Conservation (phyloP, 768 basidiomycete species). For the Hortiboletus flavorubellus region DNA sequence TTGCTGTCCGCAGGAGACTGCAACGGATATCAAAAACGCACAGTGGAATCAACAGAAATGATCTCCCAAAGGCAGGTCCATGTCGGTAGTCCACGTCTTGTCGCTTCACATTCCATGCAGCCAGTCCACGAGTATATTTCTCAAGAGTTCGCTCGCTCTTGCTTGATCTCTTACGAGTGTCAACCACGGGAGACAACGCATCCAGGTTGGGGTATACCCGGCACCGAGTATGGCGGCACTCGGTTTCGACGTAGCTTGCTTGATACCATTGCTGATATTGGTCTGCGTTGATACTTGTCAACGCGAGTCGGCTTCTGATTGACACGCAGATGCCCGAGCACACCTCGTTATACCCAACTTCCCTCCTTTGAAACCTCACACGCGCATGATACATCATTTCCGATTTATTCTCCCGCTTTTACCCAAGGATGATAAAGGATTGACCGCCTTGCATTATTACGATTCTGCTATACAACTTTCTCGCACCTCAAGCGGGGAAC, state of each 20-base stretch:
- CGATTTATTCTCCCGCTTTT: constrained; percentile 68
- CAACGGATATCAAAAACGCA: constrained; percentile 66
- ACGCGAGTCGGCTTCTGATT: constrained; percentile 5
- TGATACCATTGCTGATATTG: constrained; percentile 66
- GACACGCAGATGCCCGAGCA: constrained; percentile 56
- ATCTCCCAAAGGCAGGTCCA: constrained; percentile 54
- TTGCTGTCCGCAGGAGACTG: constrained; percentile 61
- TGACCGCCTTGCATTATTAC: constrained; percentile 70
- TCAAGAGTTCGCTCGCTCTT: constrained; percentile 74
- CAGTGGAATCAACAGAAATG: constrained; percentile 46
- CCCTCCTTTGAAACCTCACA: constrained; percentile 65
- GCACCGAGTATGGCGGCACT: constrained; percentile 56
- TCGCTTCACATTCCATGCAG: constrained; percentile 33
- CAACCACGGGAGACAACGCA: constrained; percentile 63
- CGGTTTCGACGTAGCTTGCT: constrained; percentile 68
- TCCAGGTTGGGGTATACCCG: constrained; percentile 75
- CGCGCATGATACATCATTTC: constrained; percentile 77
- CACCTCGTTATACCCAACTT: constrained; percentile 71
- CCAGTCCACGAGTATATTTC: constrained; percentile 62
- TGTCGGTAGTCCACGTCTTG: neutral
- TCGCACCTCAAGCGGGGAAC: constrained; percentile 55
- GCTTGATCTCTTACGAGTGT: constrained; percentile 67
- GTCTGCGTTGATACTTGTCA: constrained; percentile 37
- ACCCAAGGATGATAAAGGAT: constrained; percentile 56
- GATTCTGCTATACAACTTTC: constrained; percentile 75